phyloP scores from a whole-genome alignment of 441 rosid species.

The Bocquillonia castaneifolia region DNA sequence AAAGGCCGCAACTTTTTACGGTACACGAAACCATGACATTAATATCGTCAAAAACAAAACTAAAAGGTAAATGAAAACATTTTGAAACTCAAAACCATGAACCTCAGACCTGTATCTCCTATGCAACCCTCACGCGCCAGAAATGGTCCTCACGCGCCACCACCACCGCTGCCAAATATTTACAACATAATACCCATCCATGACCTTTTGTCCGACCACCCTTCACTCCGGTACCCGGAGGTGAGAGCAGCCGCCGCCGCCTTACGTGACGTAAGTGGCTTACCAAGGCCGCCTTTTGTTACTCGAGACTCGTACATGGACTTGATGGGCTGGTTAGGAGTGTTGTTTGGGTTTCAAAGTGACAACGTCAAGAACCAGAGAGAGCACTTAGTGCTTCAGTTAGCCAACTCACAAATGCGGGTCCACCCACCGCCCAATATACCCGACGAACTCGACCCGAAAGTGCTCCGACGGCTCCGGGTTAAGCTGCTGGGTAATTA shows the following conservation, averaged over 20 bases:
- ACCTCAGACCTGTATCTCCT: constrained; percentile 26
- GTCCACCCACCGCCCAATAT: constrained; percentile 63
- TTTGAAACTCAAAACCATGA: constrained; percentile 5
- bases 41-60: not conserved
- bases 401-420: constrained; percentile 92
- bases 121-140: constrained; percentile 24
- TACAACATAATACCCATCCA: constrained; percentile 83
- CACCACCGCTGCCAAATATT: constrained; percentile 25
- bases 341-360: constrained; percentile 69
- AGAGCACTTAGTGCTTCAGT: constrained; percentile 80
- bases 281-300: constrained; percentile 55
- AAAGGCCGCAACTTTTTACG: too few relatives aligned
- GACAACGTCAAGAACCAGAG: constrained; percentile 78
- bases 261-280: constrained; percentile 55
- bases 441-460: constrained; percentile 63
- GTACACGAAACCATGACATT: not conserved
- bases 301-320: constrained; percentile 58
- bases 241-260: constrained; percentile 84
- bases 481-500: constrained; percentile 62
- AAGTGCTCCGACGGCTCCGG: constrained; percentile 61
- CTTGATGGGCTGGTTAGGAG: constrained; percentile 70
- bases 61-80: not conserved
- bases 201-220: constrained; percentile 86
- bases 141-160: constrained; percentile 28
- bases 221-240: constrained; percentile 82